Percentiles rank a stretch among this genome's conserved stretches.
phyloP scores from a whole-genome alignment of 345 rosid genomes.

The Rhodamnia rubescens region DNA sequence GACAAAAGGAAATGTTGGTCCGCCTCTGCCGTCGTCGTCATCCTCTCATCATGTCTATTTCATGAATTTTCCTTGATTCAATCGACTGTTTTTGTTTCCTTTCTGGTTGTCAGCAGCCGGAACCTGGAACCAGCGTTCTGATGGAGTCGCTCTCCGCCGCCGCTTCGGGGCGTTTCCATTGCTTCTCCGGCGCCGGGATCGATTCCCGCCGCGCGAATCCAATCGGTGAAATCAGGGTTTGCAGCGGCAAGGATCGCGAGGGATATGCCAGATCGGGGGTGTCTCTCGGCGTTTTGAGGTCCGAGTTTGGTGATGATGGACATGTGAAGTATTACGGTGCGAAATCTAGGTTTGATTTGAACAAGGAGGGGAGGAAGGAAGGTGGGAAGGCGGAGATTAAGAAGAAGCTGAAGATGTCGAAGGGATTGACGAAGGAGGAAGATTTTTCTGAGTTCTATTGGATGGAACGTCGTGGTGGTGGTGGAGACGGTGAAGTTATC shows the following conservation, averaged over 20 bases:
- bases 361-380: conserved; percentile 14
- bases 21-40: background rate
- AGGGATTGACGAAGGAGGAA: conserved; percentile 30
- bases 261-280: background rate
- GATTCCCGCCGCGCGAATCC: background rate
- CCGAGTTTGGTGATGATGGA: conserved; percentile 27
- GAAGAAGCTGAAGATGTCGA: conserved; percentile 39
- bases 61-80: background rate
- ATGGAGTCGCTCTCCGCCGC: conserved; percentile 3
- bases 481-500: conserved; percentile 12
- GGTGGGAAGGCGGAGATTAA: conserved; percentile 16
- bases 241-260: background rate
- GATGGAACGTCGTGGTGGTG: conserved; percentile 24
- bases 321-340: conserved; percentile 23
- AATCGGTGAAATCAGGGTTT: background rate
- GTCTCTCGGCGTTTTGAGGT: background rate
- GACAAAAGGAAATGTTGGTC: background rate
- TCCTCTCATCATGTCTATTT: background rate
- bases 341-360: conserved; percentile 10
- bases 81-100: background rate
- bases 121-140: background rate
- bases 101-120: background rate
- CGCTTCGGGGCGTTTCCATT: conserved; percentile 13
- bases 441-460: conserved; percentile 25
- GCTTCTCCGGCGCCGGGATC: background rate